These are phyloP conservation scores for Pseudogymnoascus sp. DNA, from an alignment of 2,329 filamentous ascomycete species.

Conservation along the genomic window DNA sequence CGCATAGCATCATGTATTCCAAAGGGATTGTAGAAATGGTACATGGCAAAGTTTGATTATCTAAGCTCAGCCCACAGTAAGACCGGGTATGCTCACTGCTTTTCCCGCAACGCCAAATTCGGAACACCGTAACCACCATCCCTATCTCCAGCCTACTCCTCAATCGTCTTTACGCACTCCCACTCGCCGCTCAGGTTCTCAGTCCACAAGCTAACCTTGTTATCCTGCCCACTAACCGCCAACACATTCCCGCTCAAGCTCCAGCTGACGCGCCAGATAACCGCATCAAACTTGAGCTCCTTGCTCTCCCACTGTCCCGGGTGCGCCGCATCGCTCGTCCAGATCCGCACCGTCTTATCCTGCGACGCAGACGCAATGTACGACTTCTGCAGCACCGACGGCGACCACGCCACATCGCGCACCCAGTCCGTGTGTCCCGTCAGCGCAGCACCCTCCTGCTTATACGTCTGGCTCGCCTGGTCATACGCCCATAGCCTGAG, in stretches of 20 bases:
- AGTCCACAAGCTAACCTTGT: conserved; percentile 97
- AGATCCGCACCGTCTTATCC: conserved; percentile 96
- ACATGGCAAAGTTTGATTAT: conserved; percentile 12
- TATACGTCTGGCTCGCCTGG: conserved; percentile 53
- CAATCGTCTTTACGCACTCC: conserved; percentile 95
- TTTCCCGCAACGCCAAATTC: conserved; percentile 14
- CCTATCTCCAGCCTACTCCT: conserved; percentile 54
- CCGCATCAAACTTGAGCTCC: conserved; percentile 77
- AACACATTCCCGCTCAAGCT: conserved; percentile 94
- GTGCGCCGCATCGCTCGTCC: conserved; percentile 69
- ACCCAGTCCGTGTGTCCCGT: conserved; percentile 93
- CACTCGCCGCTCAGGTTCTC: conserved; percentile 94
- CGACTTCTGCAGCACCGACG: conserved; percentile 87
- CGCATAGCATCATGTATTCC: background rate
- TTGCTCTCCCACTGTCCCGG: conserved; percentile 77
- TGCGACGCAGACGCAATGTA: conserved; percentile 95
- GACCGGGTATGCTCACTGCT: conserved; percentile 16
- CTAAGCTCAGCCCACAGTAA: conserved; percentile 12
- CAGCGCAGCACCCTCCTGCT: conserved; percentile 58
- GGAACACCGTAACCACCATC: conserved; percentile 12
- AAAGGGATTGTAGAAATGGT: conserved; percentile 1
- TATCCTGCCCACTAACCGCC: conserved; percentile 88
- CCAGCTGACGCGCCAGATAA: conserved; percentile 96
- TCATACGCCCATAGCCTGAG: conserved; percentile 92
- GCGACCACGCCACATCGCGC: conserved; percentile 93